Evolutionary conservation across 768 basidiomycete genomes (phyloP), one percentile per base, ranked within the genome.

Genomic region (Leccinellum rugosiceps): DNA sequence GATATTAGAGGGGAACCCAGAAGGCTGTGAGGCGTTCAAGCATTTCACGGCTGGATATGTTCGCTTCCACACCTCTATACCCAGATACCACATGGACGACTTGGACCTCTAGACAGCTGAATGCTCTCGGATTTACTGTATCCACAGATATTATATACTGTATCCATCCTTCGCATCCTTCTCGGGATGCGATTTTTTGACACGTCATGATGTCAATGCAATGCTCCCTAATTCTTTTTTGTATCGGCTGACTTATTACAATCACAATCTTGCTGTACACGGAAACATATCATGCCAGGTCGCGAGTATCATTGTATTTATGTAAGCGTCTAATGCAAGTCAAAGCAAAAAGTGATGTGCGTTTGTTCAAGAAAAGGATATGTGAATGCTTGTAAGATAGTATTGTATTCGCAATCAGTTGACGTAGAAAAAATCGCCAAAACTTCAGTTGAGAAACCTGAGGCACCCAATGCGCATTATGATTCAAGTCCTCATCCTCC

Each of bases 11-110:
- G 48, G 34, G 25, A 60, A 52, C 43, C 38, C 23, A 2, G 53
- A 17, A 13, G 57, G 55, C n/a, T 56, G 32, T 25, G 55, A 61
- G 14, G 48, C 57, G 7, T 61, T 55, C 19, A 48, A 26, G 43
- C 23, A 13, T 5, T 66, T 48, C 38, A 31, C 41, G 6, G 53
- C 57, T 30, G 64, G 68, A 35, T 68, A 63, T 55, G 50, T 66
- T 23, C 32, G 35, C 1, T 69, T 66, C 14, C 68, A 71, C 50
- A 59, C 63, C 6, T 65, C 69, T 0, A 38, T 51, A 9, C 35
- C 25, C 13, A 55, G 69, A n/a, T 71, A 71, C 45, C 52, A 25
- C 9, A 32, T 71, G 17, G 53, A 50, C 13, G 66, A 67, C 10
- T 58, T 56, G 41, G 34, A n/a, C 7, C 30, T 57, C 31, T 34